A percentile compares a stretch with the other conserved stretches of the same genome.
Conservation (phyloP, 1,284 basidiomycete species). For the Inonotus obliquus region DNA sequence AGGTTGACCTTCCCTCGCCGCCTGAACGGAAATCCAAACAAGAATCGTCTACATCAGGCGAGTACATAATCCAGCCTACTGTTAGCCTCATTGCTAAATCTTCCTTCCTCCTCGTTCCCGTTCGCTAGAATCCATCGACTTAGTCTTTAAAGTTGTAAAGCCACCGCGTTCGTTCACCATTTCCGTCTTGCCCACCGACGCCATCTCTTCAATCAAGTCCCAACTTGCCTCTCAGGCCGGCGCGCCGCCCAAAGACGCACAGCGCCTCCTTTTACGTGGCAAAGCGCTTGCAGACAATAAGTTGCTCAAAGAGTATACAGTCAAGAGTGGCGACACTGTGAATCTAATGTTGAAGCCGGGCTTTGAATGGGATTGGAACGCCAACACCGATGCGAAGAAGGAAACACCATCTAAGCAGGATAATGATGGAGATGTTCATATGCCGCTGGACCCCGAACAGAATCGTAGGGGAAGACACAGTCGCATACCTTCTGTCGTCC, state of each 20-base stretch:
- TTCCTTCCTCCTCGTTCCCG: too few relatives aligned
- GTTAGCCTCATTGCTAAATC: not conserved
- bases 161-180: slow-evolving; percentile 75
- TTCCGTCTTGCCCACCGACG: slow-evolving; percentile 64
- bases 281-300: slow-evolving; percentile 86
- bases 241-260: slow-evolving; percentile 68
- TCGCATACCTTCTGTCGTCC: slow-evolving; percentile 68
- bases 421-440: slow-evolving; percentile 18
- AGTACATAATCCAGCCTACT: not conserved
- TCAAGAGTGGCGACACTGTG: slow-evolving; percentile 74
- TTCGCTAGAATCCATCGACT: slow-evolving; percentile 47
- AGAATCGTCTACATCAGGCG: slow-evolving; percentile 34
- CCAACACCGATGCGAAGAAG: slow-evolving; percentile 21
- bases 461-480: slow-evolving; percentile 37
- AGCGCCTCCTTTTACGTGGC: slow-evolving; percentile 85
- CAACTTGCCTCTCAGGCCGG: slow-evolving; percentile 58
- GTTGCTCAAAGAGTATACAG: slow-evolving; percentile 82
- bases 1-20: slow-evolving; percentile 57
- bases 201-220: slow-evolving; percentile 73
- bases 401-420: slow-evolving; percentile 10
- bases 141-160: slow-evolving; percentile 88
- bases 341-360: slow-evolving; percentile 83
- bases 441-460: slow-evolving; percentile 25
- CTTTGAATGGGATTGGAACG: slow-evolving; percentile 58
- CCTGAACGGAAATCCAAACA: slow-evolving; percentile 43